Base-by-base conservation (phyloP, 208 protist genomes). In the Acanthamoeba castellanii region DNA sequence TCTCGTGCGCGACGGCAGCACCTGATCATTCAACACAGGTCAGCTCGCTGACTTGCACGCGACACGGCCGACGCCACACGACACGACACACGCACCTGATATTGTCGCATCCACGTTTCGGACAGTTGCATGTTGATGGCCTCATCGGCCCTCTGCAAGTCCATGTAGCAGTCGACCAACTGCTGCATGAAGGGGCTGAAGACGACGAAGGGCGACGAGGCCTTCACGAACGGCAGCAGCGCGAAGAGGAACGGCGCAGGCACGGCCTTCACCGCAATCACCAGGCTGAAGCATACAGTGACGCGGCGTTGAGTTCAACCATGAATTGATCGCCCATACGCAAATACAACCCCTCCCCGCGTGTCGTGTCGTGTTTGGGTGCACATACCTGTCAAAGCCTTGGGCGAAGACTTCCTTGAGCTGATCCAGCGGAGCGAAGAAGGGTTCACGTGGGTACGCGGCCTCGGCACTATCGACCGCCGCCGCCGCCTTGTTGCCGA, bases 31-130 rank as follows among this genome's bases (percentile, higher is more conserved):
- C n/a, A n/a, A n/a, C n/a, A n/a, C n/a, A n/a, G n/a, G n/a, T n/a
- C n/a, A n/a, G n/a, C n/a, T n/a, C n/a, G n/a, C n/a, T n/a, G n/a
- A n/a, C n/a, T n/a, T n/a, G n/a, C n/a, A n/a, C n/a, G n/a, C n/a
- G n/a, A n/a, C n/a, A n/a, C n/a, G n/a, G n/a, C n/a, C n/a, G n/a
- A n/a, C n/a, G n/a, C n/a, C n/a, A n/a, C n/a, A n/a, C n/a, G n/a
- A n/a, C n/a, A n/a, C n/a, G n/a, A n/a, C n/a, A n/a, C n/a, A n/a
- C n/a, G 59, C 18, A 85, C 76, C 76, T 85, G 96, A 74, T 96
- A 84, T 72, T 96, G 89, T 61, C 96, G 61, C 94, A 95, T 95
- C 95, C 95, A 96, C 61, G 95, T 96, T 42, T 96, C 96, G 42
- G 50, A 30, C 42, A 96, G 18, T 27, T 92, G 64, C 93, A 95